These are phyloP conservation scores for Hypomontagnella submonticulosa DNA, from an alignment of 495 filamentous ascomycete genomes.

Conservation along the genomic window DNA sequence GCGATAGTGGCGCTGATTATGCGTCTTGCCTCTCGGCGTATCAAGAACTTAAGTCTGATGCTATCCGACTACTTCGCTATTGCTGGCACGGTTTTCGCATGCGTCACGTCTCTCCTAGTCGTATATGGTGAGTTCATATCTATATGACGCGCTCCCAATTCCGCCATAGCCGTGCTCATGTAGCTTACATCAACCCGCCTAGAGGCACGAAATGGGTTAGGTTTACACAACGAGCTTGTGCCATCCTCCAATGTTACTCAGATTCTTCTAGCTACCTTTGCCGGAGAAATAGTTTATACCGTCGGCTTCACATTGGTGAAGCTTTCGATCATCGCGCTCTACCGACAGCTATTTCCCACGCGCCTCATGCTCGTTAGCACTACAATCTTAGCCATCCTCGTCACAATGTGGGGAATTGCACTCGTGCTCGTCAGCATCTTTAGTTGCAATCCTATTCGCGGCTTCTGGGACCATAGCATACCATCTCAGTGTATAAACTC, in stretches of 20 bases:
- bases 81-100: not conserved
- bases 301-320: slow-evolving; percentile 3
- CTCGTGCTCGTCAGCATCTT: slow-evolving; percentile 4
- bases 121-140: not conserved
- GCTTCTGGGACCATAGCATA: not conserved
- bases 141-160: not conserved
- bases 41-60: not conserved
- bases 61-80: slow-evolving; percentile 8
- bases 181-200: not conserved
- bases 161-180: not conserved
- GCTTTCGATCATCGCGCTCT: slow-evolving; percentile 8
- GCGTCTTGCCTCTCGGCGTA: slow-evolving; percentile 3
- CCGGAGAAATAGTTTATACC: not conserved
- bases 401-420: slow-evolving; percentile 1
- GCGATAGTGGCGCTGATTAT: not conserved
- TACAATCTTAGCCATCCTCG: not conserved
- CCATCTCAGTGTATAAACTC: not conserved
- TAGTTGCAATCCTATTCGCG: not conserved
- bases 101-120: not conserved
- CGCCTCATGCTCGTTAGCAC: slow-evolving; percentile 2
- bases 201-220: not conserved
- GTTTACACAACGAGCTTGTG: slow-evolving; percentile 6
- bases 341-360: slow-evolving; percentile 9
- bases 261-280: not conserved
- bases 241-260: not conserved